Evolutionary conservation across 176 grass and related monocot species (phyloP).

Genomic region (Oryza glaberrima): DNA sequence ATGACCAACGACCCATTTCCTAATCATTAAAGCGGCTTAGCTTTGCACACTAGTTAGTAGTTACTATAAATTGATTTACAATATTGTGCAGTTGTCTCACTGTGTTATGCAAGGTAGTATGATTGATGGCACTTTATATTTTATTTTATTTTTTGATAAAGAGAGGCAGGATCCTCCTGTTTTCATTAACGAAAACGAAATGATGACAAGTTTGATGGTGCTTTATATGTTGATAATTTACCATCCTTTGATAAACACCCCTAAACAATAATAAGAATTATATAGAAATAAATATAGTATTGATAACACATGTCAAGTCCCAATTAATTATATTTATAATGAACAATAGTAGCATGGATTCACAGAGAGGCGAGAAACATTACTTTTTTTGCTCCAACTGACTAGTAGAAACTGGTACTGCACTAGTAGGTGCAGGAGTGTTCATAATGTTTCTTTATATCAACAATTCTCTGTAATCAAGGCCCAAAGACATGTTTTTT

Average conservation of each 20-base stretch:
- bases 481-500: neutral
- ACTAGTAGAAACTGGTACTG: neutral
- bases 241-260: neutral
- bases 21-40: neutral
- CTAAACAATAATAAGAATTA: neutral
- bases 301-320: neutral
- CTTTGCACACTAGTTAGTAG: neutral
- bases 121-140: too few species aligned
- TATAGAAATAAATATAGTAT: neutral
- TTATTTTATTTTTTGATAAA: too few species aligned
- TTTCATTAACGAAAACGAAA: too few species aligned
- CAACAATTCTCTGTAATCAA: neutral
- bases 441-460: slow-evolving; percentile 13
- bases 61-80: neutral
- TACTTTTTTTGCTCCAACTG: neutral
- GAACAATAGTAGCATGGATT: neutral
- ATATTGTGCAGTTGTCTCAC: neutral
- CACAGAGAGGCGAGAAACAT: neutral
- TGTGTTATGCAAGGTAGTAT: neutral
- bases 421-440: neutral
- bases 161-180: too few species aligned
- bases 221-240: neutral
- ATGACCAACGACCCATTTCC: neutral
- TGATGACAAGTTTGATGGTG: too few species aligned
- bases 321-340: neutral